Evolutionary conservation across 345 rosid species (phyloP), one percentile per base, ranked within the genome.

Genomic region (Lepidium aucheri): DNA sequence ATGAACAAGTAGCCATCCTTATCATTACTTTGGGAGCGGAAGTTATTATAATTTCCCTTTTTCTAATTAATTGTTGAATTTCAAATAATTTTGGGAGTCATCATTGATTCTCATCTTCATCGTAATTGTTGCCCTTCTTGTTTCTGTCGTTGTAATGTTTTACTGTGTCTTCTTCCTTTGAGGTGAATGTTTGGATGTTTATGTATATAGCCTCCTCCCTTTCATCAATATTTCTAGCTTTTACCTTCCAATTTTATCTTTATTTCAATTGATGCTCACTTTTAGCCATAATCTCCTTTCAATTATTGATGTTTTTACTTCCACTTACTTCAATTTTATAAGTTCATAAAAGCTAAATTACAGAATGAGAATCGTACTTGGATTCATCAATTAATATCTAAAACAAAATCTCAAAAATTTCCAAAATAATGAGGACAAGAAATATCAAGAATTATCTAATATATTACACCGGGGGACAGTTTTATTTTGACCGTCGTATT

Each of bases 1-100:
- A 59, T 74, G 84, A 81, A 79, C 59, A 82, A 82, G 26, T 58
- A 73, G 49, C 9, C 1, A 57, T 39, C 34, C 8, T 0, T 43
- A 18, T 26, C 9, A 28, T 28, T 3, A 24, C 12, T 5, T 30
- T 8, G 49, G 55, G 47, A 34, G 3, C 1, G 22, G 22, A 20
- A 20, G 1, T 53, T 44, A 15, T 63, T 62, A 15, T 63, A 70
- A 35, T 35, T 1, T 44, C 50, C 41, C 34, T 35, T 16, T 28
- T 10, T 33, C 47, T 42, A 33, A 64, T 36, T 38, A 56, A 47
- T 63, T 33, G 70, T 49, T 64, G 59, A 24, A 14, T 56, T 33
- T 57, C 2, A 40, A 72, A 65, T 65, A 65, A 65, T 41, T 6
- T 34, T 22, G 53, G 55, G 59, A 33, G 20, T 49, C 55, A 11